Evolutionary conservation across 2,329 filamentous ascomycete genomes (phyloP), one percentile per base, ranked within the genome.

Genomic region (Geosmithia morbida): DNA sequence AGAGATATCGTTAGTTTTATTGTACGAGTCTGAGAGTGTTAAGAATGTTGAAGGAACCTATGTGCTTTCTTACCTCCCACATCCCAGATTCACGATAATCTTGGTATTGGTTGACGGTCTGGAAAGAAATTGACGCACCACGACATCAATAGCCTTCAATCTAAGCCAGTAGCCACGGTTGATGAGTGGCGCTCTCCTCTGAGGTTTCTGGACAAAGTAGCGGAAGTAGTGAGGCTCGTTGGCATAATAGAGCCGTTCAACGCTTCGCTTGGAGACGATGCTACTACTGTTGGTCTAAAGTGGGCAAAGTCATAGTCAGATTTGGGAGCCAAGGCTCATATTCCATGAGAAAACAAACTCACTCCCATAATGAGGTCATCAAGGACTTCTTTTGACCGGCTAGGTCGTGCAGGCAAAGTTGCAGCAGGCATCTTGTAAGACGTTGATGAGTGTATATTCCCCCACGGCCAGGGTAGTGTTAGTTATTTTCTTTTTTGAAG

Each of bases 101-200:
- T 87, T 94, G 52, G 75, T 81, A 30, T 69, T 68, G 17, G 67
- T 64, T 7, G 70, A 63, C 14, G 60, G 59, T 43, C 57, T 67
- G 50, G 72, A 64, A n/a, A 95, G 69, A 54, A 95, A 95, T n/a
- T 74, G 69, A 18, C 74, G 73, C 17, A 94, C 80, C 5, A 81
- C 72, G 51, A 81, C 72, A 58, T 94, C 86, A 49, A 96, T 81
- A 16, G 85, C 83, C 59, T 84, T 82, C 69, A 95, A 83, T 29
- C 88, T 79, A 39, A 96, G 67, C 77, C 87, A 87, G 58, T 94
- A 95, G 45, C 87, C 87, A 43, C 89, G 77, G 61, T 95, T 95
- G 58, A 95, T 92, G 46, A 95, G 70, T 1, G 90, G 88, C n/a
- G 87, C 81, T 44, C 89, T 74, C 50, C 87, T 74, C 62, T 87